A percentile compares a stretch with the other conserved stretches of the same genome.
These are phyloP conservation scores for Acephala macrosclerotiorum DNA, from an alignment of 2,329 filamentous ascomycete genomes.

Conservation along the genomic window DNA sequence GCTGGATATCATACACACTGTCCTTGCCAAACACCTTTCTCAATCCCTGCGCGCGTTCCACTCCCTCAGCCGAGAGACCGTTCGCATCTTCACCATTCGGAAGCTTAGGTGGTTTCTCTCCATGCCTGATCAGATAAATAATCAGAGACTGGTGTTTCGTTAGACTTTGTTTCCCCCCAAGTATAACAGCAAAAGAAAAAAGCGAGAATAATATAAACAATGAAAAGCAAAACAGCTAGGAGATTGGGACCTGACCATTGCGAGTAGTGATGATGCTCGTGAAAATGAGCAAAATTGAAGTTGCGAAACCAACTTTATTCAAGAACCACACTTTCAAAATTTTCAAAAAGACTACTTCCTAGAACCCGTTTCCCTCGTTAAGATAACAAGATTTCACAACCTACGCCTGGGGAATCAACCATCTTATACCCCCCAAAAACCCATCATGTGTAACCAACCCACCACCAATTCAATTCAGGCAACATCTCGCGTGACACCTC, in stretches of 20 bases:
- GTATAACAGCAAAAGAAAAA: background rate
- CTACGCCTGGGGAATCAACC: too few relatives aligned
- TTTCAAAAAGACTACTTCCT: too few relatives aligned
- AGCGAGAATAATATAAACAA: background rate
- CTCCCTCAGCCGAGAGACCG: slow-evolving; percentile 58
- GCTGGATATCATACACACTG: slow-evolving; percentile 61
- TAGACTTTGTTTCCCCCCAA: background rate
- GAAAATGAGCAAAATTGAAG: too few relatives aligned
- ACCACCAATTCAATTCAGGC: background rate
- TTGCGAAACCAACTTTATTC: too few relatives aligned
- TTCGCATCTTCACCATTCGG: slow-evolving; percentile 50
- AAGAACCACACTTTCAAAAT: too few relatives aligned
- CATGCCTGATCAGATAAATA: slow-evolving; percentile 69
- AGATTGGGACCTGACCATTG: background rate
- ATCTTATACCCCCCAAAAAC: too few relatives aligned
- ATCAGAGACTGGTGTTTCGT: slow-evolving; percentile 41
- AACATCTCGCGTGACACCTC: background rate
- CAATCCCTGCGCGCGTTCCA: slow-evolving; percentile 63
- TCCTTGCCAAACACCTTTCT: slow-evolving; percentile 58
- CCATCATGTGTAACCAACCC: background rate
- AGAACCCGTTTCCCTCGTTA: too few relatives aligned
- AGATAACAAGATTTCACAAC: too few relatives aligned
- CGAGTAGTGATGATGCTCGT: too few relatives aligned
- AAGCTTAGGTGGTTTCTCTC: slow-evolving; percentile 60
- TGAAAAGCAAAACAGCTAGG: background rate